phyloP scores from a whole-genome alignment of 192 early-diverging fungal genomes.

The Tieghemiomyces parasiticus region DNA sequence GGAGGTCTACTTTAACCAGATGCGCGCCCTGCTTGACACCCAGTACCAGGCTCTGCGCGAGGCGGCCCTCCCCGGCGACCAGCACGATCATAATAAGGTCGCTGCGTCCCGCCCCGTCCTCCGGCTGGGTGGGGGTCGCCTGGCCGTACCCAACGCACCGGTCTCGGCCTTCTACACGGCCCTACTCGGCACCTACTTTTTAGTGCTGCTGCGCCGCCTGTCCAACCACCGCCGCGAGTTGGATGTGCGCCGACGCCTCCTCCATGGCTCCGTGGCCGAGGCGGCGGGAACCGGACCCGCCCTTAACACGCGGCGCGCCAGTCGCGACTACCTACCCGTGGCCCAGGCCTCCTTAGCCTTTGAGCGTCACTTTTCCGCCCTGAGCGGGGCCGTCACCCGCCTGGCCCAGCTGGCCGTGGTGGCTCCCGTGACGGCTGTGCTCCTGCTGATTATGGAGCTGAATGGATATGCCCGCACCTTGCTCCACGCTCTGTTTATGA shows the following conservation, averaged over 20 bases:
- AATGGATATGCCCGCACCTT: neutral
- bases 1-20: too few species aligned
- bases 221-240: neutral
- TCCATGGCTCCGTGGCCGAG: neutral
- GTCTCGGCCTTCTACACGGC: slow-evolving; percentile 3
- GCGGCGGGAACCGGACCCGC: neutral
- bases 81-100: too few species aligned
- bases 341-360: slow-evolving; percentile 3
- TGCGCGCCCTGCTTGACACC: too few species aligned
- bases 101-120: too few species aligned
- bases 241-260: neutral
- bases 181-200: neutral
- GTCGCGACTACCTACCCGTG: neutral
- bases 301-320: neutral
- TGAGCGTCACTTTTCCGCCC: neutral
- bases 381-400: neutral
- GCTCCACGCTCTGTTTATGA: neutral
- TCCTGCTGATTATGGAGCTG: slow-evolving; percentile 1
- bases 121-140: too few species aligned
- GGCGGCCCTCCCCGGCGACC: too few species aligned
- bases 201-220: neutral
- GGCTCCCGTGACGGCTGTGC: neutral
- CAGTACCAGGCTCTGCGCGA: too few species aligned
- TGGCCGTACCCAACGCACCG: too few species aligned
- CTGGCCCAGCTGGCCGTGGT: neutral